Percentiles rank a stretch among this genome's conserved stretches.
phyloP scores from a whole-genome alignment of 345 rosid genomes.

The Populus euphratica region DNA sequence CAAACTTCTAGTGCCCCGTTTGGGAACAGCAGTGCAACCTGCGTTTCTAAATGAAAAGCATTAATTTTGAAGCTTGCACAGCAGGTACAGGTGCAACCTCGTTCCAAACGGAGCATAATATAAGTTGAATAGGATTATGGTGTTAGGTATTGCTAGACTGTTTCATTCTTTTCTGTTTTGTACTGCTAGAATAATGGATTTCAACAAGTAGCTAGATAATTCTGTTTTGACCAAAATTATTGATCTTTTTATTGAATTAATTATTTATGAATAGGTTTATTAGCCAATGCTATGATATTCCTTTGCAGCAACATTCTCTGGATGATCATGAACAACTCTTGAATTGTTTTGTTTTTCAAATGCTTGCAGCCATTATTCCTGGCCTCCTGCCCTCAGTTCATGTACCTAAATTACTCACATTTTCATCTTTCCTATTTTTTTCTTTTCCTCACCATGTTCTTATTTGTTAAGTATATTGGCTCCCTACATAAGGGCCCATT shows the following conservation, averaged over 20 bases:
- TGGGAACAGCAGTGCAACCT: neutral
- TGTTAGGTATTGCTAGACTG: neutral
- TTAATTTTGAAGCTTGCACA: too few relatives aligned
- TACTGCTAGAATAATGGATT: neutral
- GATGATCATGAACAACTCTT: neutral
- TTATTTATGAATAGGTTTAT: neutral
- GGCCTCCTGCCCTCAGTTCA: neutral
- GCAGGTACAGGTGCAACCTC: too few relatives aligned
- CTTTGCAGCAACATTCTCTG: neutral
- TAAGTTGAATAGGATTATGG: too few relatives aligned
- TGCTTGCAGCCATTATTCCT: neutral
- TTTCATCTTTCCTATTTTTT: too few relatives aligned
- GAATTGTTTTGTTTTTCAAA: neutral
- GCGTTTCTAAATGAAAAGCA: too few relatives aligned
- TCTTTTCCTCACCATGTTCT: too few relatives aligned
- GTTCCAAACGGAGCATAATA: too few relatives aligned
- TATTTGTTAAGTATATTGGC: neutral
- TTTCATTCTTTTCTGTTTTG: neutral
- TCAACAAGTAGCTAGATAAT: neutral
- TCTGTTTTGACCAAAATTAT: neutral
- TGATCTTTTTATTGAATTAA: neutral
- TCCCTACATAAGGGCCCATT: neutral
- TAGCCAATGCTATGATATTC: neutral
- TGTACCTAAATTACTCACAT: neutral
- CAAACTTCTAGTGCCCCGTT: too few relatives aligned